Base-by-base conservation (phyloP, 352 stramenopile genomes). In the Elongisporangium senticosum region DNA sequence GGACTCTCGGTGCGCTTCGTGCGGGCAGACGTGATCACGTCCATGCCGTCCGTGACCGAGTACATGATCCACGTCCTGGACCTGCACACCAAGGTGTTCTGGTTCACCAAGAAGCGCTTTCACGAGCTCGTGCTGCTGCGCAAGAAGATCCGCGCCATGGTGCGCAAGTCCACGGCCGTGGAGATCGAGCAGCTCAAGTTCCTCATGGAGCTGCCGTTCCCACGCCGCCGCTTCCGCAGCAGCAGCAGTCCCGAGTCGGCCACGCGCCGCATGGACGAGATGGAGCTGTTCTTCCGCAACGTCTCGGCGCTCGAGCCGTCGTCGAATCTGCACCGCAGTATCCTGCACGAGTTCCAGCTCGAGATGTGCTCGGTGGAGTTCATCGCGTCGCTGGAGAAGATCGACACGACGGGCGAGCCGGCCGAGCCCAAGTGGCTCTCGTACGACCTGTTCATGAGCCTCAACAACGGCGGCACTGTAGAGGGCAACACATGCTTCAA, bases 61-160 rank as follows among this genome's bases (percentile, higher is more conserved):
- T 93, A 91, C 59, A 71, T 90, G 7, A 37, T 93, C 14, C 79
- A 93, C 48, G 77, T 93, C 4, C 71, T 87, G 28, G 83, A 93
- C 49, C 53, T 90, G 19, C 77, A 90, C 65, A 93, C 83, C 4
- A 83, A 86, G 58, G 83, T 93, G 17, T 89, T 93, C 51, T 93
- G 83, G 83, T 83, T 88, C 56, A 79, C 77, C 2, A 90, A 89
- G 58, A 93, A 93, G 62, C 79, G 79, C 8, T 93, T 87, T 53
- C 77, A 74, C 28, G 83, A 93, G 40, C 75, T 93, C 51, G 86
- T 82, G 56, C 60, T 74, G 53, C 74, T 93, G 17, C 77, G 83
- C 21, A 82, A 85, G 15, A 87, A 81, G 69, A 72, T 76, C 37
- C 79, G 79, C 24, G 63, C 64, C 37, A 72, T 82, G 47, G 74